A percentile compares a stretch with the other conserved stretches of the same genome.
These are phyloP conservation scores for Talaromyces pinophilus DNA, from an alignment of 2,329 filamentous ascomycete genomes.

Conservation along the genomic window DNA sequence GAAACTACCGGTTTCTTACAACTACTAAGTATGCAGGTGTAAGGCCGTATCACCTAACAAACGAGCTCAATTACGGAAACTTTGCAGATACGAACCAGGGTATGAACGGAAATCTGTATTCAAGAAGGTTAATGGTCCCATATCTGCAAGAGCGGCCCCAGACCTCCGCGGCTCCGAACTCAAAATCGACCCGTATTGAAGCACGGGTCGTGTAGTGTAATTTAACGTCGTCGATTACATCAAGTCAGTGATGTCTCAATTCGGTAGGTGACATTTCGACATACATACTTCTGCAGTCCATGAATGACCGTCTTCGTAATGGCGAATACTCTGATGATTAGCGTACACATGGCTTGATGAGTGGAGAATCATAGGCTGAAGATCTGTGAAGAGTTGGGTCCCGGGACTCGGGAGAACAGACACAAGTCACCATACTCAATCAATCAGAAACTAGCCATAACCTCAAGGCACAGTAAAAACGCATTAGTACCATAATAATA, in stretches of 20 bases:
- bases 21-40: background rate
- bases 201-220: slow-evolving; percentile 1
- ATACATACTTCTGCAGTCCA: background rate
- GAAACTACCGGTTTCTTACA: background rate
- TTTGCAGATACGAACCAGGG: background rate
- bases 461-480: background rate
- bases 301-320: background rate
- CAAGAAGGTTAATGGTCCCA: background rate
- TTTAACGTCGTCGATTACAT: slow-evolving; percentile 2
- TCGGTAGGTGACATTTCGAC: background rate
- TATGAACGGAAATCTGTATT: background rate
- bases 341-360: slow-evolving; percentile 1
- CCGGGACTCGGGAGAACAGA: background rate
- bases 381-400: background rate
- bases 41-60: background rate
- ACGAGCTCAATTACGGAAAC: background rate
- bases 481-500: background rate
- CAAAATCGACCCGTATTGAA: slow-evolving; percentile 7
- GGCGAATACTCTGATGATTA: background rate
- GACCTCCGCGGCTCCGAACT: slow-evolving; percentile 1
- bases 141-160: slow-evolving; percentile 7
- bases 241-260: background rate
- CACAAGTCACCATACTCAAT: background rate
- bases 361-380: slow-evolving; percentile 3
- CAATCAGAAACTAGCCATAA: background rate